phyloP scores from a whole-genome alignment of 192 early-diverging fungal genomes.

The Backusella luteola region DNA sequence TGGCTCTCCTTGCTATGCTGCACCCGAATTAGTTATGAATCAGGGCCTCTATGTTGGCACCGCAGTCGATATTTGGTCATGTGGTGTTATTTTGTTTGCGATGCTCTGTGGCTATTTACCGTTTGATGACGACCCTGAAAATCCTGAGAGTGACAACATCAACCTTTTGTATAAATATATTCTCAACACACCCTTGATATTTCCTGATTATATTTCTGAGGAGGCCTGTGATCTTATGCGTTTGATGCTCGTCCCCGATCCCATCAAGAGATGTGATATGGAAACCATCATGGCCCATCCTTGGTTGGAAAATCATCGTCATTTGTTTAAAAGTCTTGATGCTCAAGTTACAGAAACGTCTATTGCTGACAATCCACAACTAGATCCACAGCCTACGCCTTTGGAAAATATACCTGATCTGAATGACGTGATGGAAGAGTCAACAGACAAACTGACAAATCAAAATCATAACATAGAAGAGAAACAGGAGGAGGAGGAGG shows the following conservation, averaged over 20 bases:
- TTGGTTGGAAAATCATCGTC: constrained; percentile 30
- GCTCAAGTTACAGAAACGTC: background rate
- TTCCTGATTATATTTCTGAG: constrained; percentile 81
- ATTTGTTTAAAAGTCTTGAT: constrained; percentile 21
- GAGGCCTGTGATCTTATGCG: constrained; percentile 77
- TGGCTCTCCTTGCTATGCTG: constrained; percentile 98
- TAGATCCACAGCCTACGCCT: background rate
- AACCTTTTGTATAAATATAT: constrained; percentile 84
- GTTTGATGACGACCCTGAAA: constrained; percentile 88
- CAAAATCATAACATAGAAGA: background rate
- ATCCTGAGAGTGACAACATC: constrained; percentile 89
- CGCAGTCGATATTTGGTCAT: constrained; percentile 97
- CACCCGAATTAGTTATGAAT: constrained; percentile 95
- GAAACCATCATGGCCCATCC: constrained; percentile 72
- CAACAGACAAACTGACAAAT: background rate
- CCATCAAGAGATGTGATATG: constrained; percentile 70
- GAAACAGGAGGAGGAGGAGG: background rate
- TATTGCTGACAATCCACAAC: background rate
- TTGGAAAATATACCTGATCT: background rate
- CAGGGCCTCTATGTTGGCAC: constrained; percentile 95
- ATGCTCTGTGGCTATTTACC: constrained; percentile 90
- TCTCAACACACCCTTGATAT: constrained; percentile 75
- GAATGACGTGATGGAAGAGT: background rate
- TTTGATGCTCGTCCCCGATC: constrained; percentile 92
- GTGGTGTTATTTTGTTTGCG: constrained; percentile 97